These are phyloP conservation scores for Cladobotryum mycophilum DNA, from an alignment of 2,329 filamentous ascomycete genomes.

Conservation along the genomic window DNA sequence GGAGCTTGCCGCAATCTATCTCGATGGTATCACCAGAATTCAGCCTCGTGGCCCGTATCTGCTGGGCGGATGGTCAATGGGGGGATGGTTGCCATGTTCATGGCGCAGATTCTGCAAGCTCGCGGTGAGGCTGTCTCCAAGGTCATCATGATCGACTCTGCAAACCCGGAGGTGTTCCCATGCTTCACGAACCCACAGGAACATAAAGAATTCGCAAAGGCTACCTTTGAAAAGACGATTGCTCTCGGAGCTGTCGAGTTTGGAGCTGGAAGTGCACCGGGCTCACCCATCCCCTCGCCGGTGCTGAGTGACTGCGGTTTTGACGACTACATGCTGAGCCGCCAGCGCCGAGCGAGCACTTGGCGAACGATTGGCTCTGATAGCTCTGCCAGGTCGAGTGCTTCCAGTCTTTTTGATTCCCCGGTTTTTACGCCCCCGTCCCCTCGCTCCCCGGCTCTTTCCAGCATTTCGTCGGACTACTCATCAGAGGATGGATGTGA, in stretches of 20 bases:
- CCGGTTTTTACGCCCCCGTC: not conserved
- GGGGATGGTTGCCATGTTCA: slow-evolving; percentile 21
- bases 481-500: slow-evolving; percentile 1
- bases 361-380: slow-evolving; percentile 4
- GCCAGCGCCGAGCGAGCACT: slow-evolving; percentile 1
- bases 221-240: slow-evolving; percentile 13
- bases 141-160: slow-evolving; percentile 22
- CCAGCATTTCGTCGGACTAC: slow-evolving; percentile 5
- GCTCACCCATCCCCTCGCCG: not conserved
- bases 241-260: slow-evolving; percentile 3
- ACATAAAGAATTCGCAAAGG: slow-evolving; percentile 12
- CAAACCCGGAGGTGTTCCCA: slow-evolving; percentile 18
- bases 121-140: slow-evolving; percentile 15
- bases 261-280: not conserved
- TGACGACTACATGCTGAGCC: slow-evolving; percentile 4
- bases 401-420: slow-evolving; percentile 15
- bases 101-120: slow-evolving; percentile 16
- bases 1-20: slow-evolving; percentile 17
- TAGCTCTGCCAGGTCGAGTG: slow-evolving; percentile 1
- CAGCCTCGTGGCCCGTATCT: slow-evolving; percentile 19
- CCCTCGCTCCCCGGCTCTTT: not conserved
- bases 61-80: slow-evolving; percentile 21
- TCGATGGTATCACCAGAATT: slow-evolving; percentile 13
- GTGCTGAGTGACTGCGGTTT: slow-evolving; percentile 1
- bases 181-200: slow-evolving; percentile 12